Evolutionary conservation across 2,329 filamentous ascomycete genomes (phyloP).

Genomic region (Claviceps pusilla): DNA sequence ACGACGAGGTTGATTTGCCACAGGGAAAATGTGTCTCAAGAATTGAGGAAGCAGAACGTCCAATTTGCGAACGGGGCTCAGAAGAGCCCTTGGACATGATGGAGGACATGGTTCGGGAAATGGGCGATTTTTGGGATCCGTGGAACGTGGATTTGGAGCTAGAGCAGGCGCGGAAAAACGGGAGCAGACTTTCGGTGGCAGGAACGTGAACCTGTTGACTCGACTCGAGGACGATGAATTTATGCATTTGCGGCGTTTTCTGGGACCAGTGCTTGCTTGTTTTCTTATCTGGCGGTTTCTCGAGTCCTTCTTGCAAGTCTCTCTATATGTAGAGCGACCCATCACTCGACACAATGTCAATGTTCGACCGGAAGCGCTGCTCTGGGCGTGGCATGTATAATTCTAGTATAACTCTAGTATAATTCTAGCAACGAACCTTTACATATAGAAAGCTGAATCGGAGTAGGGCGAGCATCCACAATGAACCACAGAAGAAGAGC

Average conservation of each 20-base stretch:
- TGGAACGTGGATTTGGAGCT: constrained; percentile 24
- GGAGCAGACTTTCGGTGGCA: not conserved
- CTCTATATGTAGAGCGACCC: not conserved
- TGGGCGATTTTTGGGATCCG: constrained; percentile 20
- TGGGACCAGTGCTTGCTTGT: not conserved
- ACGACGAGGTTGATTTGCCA: not conserved
- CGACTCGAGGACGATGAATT: not conserved
- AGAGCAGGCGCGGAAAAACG: constrained; percentile 13
- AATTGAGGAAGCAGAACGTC: not conserved
- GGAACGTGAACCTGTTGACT: not conserved
- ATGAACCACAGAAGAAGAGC: too few relatives aligned
- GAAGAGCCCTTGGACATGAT: constrained; percentile 22
- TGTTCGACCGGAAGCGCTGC: not conserved
- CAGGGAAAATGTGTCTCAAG: not conserved
- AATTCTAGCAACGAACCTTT: too few relatives aligned
- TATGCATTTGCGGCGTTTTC: not conserved
- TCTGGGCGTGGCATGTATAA: not conserved
- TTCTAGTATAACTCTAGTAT: not conserved
- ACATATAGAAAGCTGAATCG: too few relatives aligned
- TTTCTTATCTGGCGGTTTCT: not conserved
- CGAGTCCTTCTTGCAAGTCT: not conserved
- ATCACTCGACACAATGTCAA: not conserved
- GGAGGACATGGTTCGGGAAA: constrained; percentile 22
- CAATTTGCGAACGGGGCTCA: constrained; percentile 8
- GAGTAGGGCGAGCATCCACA: too few relatives aligned